Conservation (phyloP, 371 early-diverging fungal species). For the Saksenaea oblongispora region DNA sequence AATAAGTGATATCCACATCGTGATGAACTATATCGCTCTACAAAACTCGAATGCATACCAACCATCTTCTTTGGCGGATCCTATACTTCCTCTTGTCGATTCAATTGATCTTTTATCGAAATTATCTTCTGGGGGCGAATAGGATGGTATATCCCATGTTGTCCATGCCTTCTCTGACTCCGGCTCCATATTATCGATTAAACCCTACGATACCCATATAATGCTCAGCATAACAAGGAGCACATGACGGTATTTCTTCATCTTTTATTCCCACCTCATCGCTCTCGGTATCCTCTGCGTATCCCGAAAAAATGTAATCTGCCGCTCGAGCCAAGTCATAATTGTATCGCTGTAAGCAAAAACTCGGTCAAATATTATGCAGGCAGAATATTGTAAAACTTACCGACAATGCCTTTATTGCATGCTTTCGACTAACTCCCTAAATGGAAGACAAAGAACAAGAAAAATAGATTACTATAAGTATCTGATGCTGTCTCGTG, state of each 20-base stretch:
- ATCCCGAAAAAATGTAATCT: slow-evolving; percentile 53
- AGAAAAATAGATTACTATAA: not conserved
- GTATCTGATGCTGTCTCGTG: too few species aligned
- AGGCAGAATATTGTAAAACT: slow-evolving; percentile 1
- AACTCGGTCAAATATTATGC: not conserved
- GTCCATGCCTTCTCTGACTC: not conserved
- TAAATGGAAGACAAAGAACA: slow-evolving; percentile 7
- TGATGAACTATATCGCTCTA: not conserved
- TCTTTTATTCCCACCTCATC: slow-evolving; percentile 9
- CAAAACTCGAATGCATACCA: slow-evolving; percentile 4
- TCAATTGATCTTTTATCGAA: not conserved
- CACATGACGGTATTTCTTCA: not conserved
- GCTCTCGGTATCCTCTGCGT: slow-evolving; percentile 15
- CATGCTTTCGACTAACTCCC: slow-evolving; percentile 45
- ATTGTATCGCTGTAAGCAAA: slow-evolving; percentile 41
- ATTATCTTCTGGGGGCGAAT: not conserved
- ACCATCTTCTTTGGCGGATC: not conserved
- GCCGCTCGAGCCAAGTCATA: slow-evolving; percentile 54
- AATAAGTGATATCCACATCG: not conserved
- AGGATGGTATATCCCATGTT: not conserved
- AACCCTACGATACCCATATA: not conserved
- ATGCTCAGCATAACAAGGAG: not conserved
- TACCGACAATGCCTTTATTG: slow-evolving; percentile 44
- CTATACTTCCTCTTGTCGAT: not conserved
- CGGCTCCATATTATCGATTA: not conserved